Percentiles rank a stretch among this genome's conserved stretches.
These are phyloP conservation scores for Gossypium ekmanianum DNA, from an alignment of 345 rosid species.

Conservation along the genomic window DNA sequence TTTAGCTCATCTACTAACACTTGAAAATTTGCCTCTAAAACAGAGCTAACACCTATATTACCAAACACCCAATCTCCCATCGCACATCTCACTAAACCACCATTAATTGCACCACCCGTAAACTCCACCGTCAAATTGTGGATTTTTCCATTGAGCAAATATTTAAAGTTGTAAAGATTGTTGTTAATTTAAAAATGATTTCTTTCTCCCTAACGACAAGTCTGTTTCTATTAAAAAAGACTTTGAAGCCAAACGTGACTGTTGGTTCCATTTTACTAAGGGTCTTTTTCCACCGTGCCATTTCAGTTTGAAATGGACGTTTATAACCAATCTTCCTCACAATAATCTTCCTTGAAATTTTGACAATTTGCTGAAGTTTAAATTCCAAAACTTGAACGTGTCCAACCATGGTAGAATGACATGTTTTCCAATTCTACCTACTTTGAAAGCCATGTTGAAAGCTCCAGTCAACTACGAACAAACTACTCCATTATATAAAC, in stretches of 20 bases:
- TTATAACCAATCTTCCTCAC: not conserved
- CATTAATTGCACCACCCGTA: too few relatives aligned
- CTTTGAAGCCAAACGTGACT: not conserved
- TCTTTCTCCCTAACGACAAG: not conserved
- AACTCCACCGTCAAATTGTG: too few relatives aligned
- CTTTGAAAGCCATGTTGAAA: constrained; percentile 1
- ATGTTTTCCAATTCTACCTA: not conserved
- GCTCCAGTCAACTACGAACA: not conserved
- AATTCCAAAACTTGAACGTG: not conserved
- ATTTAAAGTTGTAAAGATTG: too few relatives aligned
- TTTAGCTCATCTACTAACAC: too few relatives aligned
- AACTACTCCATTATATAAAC: not conserved
- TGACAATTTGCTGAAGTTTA: not conserved
- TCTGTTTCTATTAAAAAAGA: not conserved
- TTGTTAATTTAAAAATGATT: not conserved
- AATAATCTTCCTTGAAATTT: not conserved
- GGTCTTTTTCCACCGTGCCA: not conserved
- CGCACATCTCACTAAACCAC: too few relatives aligned
- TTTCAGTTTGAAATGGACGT: not conserved
- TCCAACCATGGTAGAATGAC: not conserved
- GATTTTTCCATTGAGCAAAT: too few relatives aligned
- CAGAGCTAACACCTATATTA: too few relatives aligned
- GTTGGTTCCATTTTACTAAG: not conserved
- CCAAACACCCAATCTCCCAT: too few relatives aligned
- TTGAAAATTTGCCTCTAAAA: too few relatives aligned